These are phyloP conservation scores for Marsdenia floribunda DNA, from an alignment of 257 asterid species.

Conservation along the genomic window DNA sequence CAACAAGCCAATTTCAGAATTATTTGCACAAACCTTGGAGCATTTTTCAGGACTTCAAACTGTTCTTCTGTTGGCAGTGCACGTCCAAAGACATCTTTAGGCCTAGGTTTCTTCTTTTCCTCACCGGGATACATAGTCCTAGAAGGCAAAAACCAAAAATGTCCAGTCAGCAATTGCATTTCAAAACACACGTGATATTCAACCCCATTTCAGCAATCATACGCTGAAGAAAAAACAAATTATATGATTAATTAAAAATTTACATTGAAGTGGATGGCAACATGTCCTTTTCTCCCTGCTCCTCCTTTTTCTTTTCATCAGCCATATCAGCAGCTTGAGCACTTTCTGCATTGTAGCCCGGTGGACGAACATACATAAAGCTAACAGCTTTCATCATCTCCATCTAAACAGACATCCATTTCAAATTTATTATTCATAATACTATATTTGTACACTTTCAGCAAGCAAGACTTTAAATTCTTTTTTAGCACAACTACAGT, in stretches of 20 bases:
- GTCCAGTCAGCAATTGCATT: conserved; percentile 13
- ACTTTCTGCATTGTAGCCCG: conserved; percentile 96
- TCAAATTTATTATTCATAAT: not conserved
- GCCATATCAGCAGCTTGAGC: conserved; percentile 94
- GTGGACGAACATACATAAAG: conserved; percentile 96
- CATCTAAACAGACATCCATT: conserved; percentile 43
- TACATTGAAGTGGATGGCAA: conserved; percentile 60
- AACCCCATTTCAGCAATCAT: not conserved
- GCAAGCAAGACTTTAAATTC: too few relatives aligned
- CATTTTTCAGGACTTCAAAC: conserved; percentile 93
- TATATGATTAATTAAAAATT: conserved; percentile 7
- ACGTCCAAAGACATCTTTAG: conserved; percentile 89
- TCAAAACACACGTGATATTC: conserved; percentile 7
- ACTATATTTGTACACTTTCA: not conserved
- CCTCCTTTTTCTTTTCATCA: conserved; percentile 48
- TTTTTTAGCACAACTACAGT: too few relatives aligned
- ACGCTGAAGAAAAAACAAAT: not conserved
- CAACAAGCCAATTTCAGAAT: conserved; percentile 5
- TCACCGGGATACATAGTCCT: conserved; percentile 48
- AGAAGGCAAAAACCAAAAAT: conserved; percentile 16
- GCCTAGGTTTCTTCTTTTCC: conserved; percentile 73
- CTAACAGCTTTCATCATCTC: conserved; percentile 99
- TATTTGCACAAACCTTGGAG: conserved; percentile 61
- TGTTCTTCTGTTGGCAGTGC: conserved; percentile 91
- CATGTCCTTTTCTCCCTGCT: conserved; percentile 25